A percentile compares a stretch with the other conserved stretches of the same genome.
Conservation (phyloP, 352 stramenopile species). For the Aphanomyces euteiches region DNA sequence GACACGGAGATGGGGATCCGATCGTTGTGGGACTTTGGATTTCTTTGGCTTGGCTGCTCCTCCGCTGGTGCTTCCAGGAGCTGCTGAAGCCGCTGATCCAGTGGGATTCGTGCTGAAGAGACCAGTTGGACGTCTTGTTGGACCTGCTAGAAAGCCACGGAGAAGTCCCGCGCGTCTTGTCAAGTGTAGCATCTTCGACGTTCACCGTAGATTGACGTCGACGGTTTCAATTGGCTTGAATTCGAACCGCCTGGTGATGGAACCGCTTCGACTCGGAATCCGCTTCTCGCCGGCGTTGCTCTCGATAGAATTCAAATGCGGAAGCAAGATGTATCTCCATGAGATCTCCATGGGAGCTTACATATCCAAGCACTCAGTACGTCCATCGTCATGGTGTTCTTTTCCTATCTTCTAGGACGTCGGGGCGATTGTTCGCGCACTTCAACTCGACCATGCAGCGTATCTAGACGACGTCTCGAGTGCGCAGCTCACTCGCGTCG, state of each 20-base stretch:
- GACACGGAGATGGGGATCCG: conserved; percentile 72
- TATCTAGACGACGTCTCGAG: conserved; percentile 12
- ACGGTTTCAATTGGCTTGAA: too few relatives aligned
- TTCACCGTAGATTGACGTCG: too few relatives aligned
- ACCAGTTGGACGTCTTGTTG: too few relatives aligned
- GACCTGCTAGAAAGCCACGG: too few relatives aligned
- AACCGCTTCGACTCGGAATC: conserved; percentile 8
- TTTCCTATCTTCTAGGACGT: not conserved
- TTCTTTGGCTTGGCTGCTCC: too few relatives aligned
- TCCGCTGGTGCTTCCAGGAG: too few relatives aligned
- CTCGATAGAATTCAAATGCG: conserved; percentile 10
- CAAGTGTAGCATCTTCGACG: too few relatives aligned
- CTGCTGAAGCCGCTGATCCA: too few relatives aligned
- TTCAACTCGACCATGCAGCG: conserved; percentile 8
- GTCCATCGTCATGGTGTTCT: not conserved
- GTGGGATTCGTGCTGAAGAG: too few relatives aligned
- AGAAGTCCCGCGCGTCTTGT: too few relatives aligned
- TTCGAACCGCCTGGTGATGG: not conserved
- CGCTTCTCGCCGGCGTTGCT: conserved; percentile 11
- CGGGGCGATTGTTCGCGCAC: not conserved
- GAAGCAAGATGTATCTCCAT: conserved; percentile 8
- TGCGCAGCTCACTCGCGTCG: conserved; percentile 4
- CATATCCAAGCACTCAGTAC: not conserved
- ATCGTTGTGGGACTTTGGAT: conserved; percentile 17
- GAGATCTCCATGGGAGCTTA: conserved; percentile 4